phyloP scores from a whole-genome alignment of 352 stramenopile species.

The Globisporangium viniferum region DNA sequence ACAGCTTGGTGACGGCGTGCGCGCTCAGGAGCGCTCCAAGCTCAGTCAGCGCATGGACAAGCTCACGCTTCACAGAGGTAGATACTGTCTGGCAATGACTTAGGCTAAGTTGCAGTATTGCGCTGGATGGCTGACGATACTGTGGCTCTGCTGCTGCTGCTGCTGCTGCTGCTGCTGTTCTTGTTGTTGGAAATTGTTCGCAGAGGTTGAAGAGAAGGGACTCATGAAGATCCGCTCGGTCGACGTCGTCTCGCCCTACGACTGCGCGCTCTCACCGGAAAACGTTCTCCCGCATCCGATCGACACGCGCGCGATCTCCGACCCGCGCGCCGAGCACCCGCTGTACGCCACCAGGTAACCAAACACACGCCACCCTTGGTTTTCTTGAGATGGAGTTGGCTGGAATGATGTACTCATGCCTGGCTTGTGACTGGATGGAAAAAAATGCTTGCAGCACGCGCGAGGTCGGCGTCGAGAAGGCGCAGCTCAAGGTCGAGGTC shows the following conservation, averaged over 20 bases:
- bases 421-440: not conserved
- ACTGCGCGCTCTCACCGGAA: slow-evolving; percentile 48
- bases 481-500: slow-evolving; percentile 65
- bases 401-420: not conserved
- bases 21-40: slow-evolving; percentile 37
- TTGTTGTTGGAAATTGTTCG: not conserved
- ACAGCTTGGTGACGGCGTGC: slow-evolving; percentile 44
- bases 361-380: not conserved
- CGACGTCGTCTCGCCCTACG: slow-evolving; percentile 50
- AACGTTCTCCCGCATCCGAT: slow-evolving; percentile 47
- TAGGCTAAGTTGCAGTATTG: not conserved
- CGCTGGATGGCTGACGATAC: no score
- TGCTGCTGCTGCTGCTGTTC: not conserved
- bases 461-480: slow-evolving; percentile 72
- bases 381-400: not conserved
- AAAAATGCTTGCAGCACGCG: slow-evolving; percentile 28
- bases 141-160: not conserved
- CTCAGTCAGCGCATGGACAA: slow-evolving; percentile 83
- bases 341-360: slow-evolving; percentile 69
- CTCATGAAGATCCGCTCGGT: slow-evolving; percentile 50
- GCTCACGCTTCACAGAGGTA: slow-evolving; percentile 59
- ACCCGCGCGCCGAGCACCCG: slow-evolving; percentile 55
- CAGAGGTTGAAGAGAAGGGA: slow-evolving; percentile 57
- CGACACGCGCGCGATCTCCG: slow-evolving; percentile 61
- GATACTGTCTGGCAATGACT: not conserved